Conservation (phyloP, 192 early-diverging fungal species). For the Oehlia diaphana region DNA sequence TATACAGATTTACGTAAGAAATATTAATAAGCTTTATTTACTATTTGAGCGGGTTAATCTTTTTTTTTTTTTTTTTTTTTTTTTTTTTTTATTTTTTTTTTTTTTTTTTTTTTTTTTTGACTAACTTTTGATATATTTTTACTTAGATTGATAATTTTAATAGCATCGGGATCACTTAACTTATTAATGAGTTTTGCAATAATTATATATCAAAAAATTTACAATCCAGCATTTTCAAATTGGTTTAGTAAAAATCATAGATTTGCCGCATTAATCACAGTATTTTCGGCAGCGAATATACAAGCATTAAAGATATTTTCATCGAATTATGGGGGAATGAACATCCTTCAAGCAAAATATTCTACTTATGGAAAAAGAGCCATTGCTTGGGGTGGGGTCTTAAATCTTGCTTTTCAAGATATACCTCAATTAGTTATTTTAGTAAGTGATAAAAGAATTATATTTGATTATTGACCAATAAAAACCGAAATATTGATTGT, state of each 20-base stretch:
- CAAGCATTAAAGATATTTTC: background rate
- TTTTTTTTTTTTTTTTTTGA: background rate
- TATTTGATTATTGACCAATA: too few species aligned
- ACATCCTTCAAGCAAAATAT: background rate
- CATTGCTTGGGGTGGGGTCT: background rate
- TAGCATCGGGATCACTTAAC: background rate
- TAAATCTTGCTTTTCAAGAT: background rate
- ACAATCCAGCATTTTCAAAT: background rate
- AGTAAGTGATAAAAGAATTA: background rate
- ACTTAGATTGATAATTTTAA: background rate
- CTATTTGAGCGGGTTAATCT: background rate
- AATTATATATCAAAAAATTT: background rate
- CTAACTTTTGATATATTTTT: background rate
- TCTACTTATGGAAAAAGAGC: background rate
- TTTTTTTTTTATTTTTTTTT: background rate
- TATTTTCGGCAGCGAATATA: background rate
- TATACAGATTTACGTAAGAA: background rate
- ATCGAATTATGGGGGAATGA: background rate
- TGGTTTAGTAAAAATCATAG: background rate
- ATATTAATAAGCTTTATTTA: too few species aligned
- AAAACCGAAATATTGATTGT: too few species aligned
- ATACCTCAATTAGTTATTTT: background rate
- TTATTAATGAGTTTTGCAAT: background rate
- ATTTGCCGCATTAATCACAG: background rate
- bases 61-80: too few species aligned